Base-by-base conservation (phyloP, 768 basidiomycete species). In the Agaricus sinodeliciosus region DNA sequence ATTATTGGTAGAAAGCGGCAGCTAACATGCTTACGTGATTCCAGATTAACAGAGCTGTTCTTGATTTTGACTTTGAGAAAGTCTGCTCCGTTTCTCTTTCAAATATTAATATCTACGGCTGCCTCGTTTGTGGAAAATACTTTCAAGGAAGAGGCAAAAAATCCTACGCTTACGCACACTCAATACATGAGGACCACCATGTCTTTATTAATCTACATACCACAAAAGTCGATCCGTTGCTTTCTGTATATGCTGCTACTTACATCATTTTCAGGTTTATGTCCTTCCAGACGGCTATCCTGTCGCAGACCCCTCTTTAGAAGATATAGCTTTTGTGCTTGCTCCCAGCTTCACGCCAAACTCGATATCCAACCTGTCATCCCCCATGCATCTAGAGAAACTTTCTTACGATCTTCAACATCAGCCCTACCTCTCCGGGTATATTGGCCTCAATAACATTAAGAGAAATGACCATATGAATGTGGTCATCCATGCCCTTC, bases 31-130 rank as follows among this genome's bases (percentile, higher is more conserved):
- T 45, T 31, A 44, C 45, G 19, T 25, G 46, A 16, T 34, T 39
- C 42, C 64, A 97, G 94, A 90, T 98, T 58, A 93, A 96, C 67
- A 81, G 96, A 56, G 81, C 79, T 43, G 76, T 83, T 42, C 81
- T 99, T 53, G 96, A 99, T 69, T 99, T 99, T 70, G 96, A 99
- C 71, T 99, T 99, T 62, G 96, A 99, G 72, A 94, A 95, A 76
- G 81, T 98, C 25, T 99, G 96, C 76, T 97, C 95, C 8, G 91
- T 98, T 48, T 96, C 92, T 34, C 77, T 92, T 50, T 89, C 90
- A 39, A 95, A 98, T 69, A 94, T 96, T 77, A 96, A 99, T 69
- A 89, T 88, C 57, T 99, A 99, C 64, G 93, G 91, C 31, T 99
- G 96, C 65, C 81, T 99, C 49, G 94, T 98, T 13, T 94, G 92